A percentile compares a stretch with the other conserved stretches of the same genome.
Conservation (phyloP, 345 rosid species). For the Luvunga scandens region DNA sequence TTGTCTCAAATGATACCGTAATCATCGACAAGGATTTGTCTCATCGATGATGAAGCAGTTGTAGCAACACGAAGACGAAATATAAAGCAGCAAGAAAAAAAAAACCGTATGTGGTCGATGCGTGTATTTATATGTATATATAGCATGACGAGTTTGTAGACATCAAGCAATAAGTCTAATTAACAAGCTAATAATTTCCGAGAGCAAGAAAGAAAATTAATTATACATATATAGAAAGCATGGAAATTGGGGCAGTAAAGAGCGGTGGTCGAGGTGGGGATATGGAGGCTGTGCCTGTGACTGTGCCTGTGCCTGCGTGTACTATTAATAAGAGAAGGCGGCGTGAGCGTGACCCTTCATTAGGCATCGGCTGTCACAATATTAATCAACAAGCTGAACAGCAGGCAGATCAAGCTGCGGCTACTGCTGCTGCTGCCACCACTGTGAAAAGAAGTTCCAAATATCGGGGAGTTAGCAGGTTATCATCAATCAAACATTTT, state of each 20-base stretch:
- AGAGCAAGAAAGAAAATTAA: too few relatives aligned
- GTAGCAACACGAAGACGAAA: constrained; percentile 7
- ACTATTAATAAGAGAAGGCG: constrained; percentile 29
- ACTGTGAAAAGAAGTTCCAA: constrained; percentile 43
- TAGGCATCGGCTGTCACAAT: constrained; percentile 1
- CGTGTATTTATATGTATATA: neutral
- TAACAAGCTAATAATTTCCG: neutral
- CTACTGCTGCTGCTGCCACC: constrained; percentile 19
- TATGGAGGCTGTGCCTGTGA: constrained; percentile 11
- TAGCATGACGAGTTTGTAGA: neutral
- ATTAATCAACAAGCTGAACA: constrained; percentile 1
- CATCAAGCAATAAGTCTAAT: neutral
- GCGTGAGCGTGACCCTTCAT: constrained; percentile 30
- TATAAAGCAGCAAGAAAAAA: neutral
- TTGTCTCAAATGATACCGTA: constrained; percentile 21
- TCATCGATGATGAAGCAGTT: neutral
- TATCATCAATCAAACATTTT: neutral
- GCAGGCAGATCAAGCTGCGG: neutral
- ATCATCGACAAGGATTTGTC: constrained; percentile 18
- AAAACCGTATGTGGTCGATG: neutral
- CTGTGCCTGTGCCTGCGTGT: neutral
- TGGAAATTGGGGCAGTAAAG: too few relatives aligned
- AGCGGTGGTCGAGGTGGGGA: constrained; percentile 15
- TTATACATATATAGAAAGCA: too few relatives aligned
- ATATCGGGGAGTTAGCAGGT: constrained; percentile 48